A percentile compares a stretch with the other conserved stretches of the same genome.
These are phyloP conservation scores for Rhynchosporium agropyri DNA, from an alignment of 2,329 filamentous ascomycete species.

Conservation along the genomic window DNA sequence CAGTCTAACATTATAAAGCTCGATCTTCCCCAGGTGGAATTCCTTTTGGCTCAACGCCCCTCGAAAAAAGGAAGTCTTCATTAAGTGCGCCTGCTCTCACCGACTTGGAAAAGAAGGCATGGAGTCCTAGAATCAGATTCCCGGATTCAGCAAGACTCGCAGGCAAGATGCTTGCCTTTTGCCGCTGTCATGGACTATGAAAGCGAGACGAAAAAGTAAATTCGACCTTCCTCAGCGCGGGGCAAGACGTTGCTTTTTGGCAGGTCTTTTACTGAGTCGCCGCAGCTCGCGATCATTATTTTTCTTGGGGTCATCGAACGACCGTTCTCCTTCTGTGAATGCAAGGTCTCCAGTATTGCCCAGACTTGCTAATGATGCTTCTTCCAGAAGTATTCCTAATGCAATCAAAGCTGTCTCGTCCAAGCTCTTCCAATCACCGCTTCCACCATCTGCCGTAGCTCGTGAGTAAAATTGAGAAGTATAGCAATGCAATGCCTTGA, in stretches of 20 bases:
- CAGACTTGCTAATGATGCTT: constrained; percentile 62
- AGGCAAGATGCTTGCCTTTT: constrained; percentile 11
- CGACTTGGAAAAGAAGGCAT: background rate
- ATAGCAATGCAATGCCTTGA: constrained; percentile 71
- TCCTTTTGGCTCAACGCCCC: background rate
- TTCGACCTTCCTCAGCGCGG: constrained; percentile 6
- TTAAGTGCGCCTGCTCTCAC: background rate
- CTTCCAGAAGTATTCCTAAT: constrained; percentile 74
- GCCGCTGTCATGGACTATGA: constrained; percentile 12
- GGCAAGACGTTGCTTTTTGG: constrained; percentile 27
- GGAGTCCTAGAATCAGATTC: background rate
- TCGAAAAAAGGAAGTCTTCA: background rate
- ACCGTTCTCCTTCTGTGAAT: constrained; percentile 61
- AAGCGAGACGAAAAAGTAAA: background rate
- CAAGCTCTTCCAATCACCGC: constrained; percentile 60
- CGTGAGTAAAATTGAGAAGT: constrained; percentile 65
- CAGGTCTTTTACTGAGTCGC: constrained; percentile 15
- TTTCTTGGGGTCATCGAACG: background rate
- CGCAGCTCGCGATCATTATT: constrained; percentile 1
- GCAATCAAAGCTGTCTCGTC: constrained; percentile 79
- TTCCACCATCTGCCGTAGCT: constrained; percentile 35
- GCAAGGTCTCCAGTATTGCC: constrained; percentile 70
- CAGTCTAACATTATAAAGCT: background rate
- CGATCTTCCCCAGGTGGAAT: background rate
- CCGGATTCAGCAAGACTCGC: constrained; percentile 1